Evolutionary conservation across 768 basidiomycete species (phyloP).

Genomic region (Podaxis sp.): DNA sequence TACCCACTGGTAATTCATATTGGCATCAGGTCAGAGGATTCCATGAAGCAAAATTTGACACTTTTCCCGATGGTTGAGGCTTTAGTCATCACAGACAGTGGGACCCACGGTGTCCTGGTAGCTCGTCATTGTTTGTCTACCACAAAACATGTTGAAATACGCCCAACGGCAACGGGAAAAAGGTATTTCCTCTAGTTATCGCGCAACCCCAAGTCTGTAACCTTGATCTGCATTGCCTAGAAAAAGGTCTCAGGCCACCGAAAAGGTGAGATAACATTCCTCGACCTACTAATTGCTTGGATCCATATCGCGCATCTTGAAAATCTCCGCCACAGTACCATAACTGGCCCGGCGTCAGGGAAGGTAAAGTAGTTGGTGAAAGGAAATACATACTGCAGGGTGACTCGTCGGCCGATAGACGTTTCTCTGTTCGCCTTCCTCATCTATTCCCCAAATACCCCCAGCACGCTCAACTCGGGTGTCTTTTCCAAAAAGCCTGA

Average conservation of each 20-base stretch:
- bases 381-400: slow-evolving; percentile 33
- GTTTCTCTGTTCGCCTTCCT: slow-evolving; percentile 39
- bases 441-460: slow-evolving; percentile 38
- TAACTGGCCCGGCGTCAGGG: slow-evolving; percentile 25
- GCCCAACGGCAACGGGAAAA: too few relatives aligned
- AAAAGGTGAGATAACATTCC: not conserved
- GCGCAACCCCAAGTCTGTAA: not conserved
- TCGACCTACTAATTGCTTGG: slow-evolving; percentile 36
- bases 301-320: slow-evolving; percentile 27
- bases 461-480: slow-evolving; percentile 28
- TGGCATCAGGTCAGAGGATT: too few relatives aligned
- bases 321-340: slow-evolving; percentile 44
- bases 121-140: too few relatives aligned
- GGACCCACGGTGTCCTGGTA: too few relatives aligned
- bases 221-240: slow-evolving; percentile 12
- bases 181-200: not conserved
- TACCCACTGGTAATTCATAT: too few relatives aligned
- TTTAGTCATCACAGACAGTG: too few relatives aligned
- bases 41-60: too few relatives aligned
- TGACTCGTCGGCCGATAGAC: slow-evolving; percentile 41
- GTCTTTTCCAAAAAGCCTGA: slow-evolving; percentile 34
- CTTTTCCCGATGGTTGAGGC: too few relatives aligned
- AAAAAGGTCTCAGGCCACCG: not conserved
- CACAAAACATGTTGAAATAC: too few relatives aligned
- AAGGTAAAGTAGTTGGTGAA: not conserved